Percentiles rank a stretch among this genome's conserved stretches.
phyloP scores from a whole-genome alignment of 345 rosid genomes.

The Arabidopsis suecica region DNA sequence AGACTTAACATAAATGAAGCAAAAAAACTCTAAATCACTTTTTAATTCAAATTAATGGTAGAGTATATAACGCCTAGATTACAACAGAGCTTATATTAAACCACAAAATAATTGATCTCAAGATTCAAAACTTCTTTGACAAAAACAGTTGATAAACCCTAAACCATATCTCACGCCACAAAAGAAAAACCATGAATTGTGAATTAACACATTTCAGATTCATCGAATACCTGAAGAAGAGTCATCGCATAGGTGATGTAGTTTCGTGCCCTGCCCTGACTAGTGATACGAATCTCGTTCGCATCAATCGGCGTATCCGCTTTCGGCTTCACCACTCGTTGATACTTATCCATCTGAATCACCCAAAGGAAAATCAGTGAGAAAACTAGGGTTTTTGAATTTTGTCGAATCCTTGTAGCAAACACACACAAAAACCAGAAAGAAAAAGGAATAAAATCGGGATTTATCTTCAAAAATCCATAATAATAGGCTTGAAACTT shows the following conservation, averaged over 20 bases:
- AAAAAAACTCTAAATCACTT: background rate
- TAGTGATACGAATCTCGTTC: slow-evolving; percentile 52
- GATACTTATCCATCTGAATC: slow-evolving; percentile 72
- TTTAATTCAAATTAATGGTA: background rate
- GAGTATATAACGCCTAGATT: slow-evolving; percentile 4
- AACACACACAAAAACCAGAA: background rate
- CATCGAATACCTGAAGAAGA: slow-evolving; percentile 63
- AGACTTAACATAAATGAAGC: background rate
- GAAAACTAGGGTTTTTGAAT: slow-evolving; percentile 32
- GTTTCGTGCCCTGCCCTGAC: slow-evolving; percentile 46
- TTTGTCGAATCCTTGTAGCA: background rate
- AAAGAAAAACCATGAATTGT: background rate
- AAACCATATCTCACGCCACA: slow-evolving; percentile 16
- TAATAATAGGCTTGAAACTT: background rate
- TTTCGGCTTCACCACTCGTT: slow-evolving; percentile 75
- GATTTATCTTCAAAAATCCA: slow-evolving; percentile 16
- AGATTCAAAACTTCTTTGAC: slow-evolving; percentile 7
- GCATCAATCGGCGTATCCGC: slow-evolving; percentile 61
- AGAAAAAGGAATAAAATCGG: background rate
- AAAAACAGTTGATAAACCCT: slow-evolving; percentile 33
- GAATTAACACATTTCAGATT: slow-evolving; percentile 27
- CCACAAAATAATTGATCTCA: background rate
- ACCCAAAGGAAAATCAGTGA: slow-evolving; percentile 23
- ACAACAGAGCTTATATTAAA: background rate
- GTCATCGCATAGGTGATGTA: slow-evolving; percentile 79